These are phyloP conservation scores for Microbotryum violaceum DNA, from an alignment of 1,284 basidiomycete genomes.

Conservation along the genomic window DNA sequence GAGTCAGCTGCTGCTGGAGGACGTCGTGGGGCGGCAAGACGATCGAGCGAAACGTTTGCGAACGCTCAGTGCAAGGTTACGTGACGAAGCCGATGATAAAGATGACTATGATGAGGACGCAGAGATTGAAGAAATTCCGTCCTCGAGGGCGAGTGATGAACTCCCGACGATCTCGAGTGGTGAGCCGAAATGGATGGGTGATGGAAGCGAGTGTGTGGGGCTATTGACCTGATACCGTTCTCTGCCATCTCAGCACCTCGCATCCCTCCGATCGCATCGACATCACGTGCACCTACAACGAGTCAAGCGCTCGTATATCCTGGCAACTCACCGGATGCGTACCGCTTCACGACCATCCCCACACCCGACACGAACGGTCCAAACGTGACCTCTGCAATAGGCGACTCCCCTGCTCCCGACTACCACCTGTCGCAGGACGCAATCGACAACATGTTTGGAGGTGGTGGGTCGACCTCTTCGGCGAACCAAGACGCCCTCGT, in stretches of 20 bases:
- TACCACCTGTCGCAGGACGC: conserved; percentile 11
- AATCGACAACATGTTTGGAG: conserved; percentile 8
- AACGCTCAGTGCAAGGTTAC: not conserved
- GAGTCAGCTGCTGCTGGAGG: conserved; percentile 60
- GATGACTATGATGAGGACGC: conserved; percentile 39
- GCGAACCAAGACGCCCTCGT: conserved; percentile 9
- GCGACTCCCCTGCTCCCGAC: conserved; percentile 1
- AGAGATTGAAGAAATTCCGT: conserved; percentile 34
- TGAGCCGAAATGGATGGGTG: not conserved
- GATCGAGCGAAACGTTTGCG: not conserved
- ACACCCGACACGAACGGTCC: conserved; percentile 11
- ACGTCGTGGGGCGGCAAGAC: conserved; percentile 41
- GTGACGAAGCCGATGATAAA: conserved; percentile 30
- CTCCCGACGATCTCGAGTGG: conserved; percentile 22
- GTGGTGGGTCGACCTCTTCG: not conserved
- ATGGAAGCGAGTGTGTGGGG: no score
- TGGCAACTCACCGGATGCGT: conserved; percentile 7
- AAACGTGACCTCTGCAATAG: not conserved
- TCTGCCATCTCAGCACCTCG: not conserved
- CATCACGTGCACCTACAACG: conserved; percentile 1
- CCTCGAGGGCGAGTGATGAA: conserved; percentile 7
- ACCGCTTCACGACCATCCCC: conserved; percentile 25
- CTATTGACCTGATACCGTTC: not conserved
- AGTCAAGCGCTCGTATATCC: not conserved
- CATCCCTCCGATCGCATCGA: not conserved